Evolutionary conservation across 371 early-diverging fungal genomes (phyloP).

Genomic region (Mucor saturninus): DNA sequence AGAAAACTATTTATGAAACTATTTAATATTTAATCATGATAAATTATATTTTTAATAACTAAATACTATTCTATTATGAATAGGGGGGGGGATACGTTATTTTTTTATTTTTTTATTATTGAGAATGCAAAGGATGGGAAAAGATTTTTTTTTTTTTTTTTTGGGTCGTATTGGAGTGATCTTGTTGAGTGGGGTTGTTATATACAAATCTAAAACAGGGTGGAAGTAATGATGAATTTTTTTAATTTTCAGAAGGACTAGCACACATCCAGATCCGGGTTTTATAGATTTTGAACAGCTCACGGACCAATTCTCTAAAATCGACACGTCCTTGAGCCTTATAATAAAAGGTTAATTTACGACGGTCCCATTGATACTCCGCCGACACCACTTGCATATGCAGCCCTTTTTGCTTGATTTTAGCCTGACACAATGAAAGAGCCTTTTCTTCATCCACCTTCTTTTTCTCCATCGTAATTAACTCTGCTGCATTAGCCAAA

Average conservation of each 20-base stretch:
- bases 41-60: too few relatives aligned
- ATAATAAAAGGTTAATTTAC: constrained; percentile 96
- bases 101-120: too few relatives aligned
- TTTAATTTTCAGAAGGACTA: background rate
- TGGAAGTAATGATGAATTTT: background rate
- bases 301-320: constrained; percentile 98
- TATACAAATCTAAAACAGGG: too few relatives aligned
- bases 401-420: constrained; percentile 84
- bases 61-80: too few relatives aligned
- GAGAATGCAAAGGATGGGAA: too few relatives aligned
- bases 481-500: constrained; percentile 80
- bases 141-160: too few relatives aligned
- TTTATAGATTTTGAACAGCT: constrained; percentile 98
- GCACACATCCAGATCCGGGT: constrained; percentile 98
- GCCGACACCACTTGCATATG: constrained; percentile 96
- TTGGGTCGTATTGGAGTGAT: too few relatives aligned
- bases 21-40: too few relatives aligned
- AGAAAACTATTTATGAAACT: too few relatives aligned
- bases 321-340: constrained; percentile 94
- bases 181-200: too few relatives aligned
- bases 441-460: constrained; percentile 90
- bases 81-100: too few relatives aligned
- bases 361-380: constrained; percentile 98
- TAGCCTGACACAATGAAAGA: constrained; percentile 81
- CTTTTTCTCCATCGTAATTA: constrained; percentile 73